Base-by-base conservation (phyloP, 2,329 filamentous ascomycete species). In the Laburnicola sp. region DNA sequence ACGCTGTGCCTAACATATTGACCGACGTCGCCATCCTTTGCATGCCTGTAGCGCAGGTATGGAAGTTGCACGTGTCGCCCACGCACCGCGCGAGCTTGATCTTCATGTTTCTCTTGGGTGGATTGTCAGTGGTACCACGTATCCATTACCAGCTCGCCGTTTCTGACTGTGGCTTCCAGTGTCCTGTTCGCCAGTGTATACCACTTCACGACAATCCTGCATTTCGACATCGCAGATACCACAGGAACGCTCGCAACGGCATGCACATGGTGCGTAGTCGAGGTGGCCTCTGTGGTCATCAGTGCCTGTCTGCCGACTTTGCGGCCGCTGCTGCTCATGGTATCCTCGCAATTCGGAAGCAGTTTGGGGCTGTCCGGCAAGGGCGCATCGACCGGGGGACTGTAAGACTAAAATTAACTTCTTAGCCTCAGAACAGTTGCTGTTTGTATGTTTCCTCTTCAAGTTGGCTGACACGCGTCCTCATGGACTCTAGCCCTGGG, bases 1-100 rank as follows among this genome's bases (percentile, higher is more conserved):
- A 80, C 48, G 78, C 75, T 1, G 72, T 73, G 1, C 75, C 77
- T 53, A 80, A 78, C 43, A 76, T 81, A 30, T 56, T 72, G 4
- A 77, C 75, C 9, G 78, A 82, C 51, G 47, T 79, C 10, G 53
- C 78, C 48, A 75, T 82, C 35, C 62, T 82, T 35, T 30, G 71
- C 16, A 60, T 82, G 37, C 79, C 80, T 1, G 72, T 82, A 50
- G 72, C 75, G 23, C 76, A 76, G 21, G 71, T 82, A 10, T 76
- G 76, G 69, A 57, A 66, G 16, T 74, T 79, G 38, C 76, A 79
- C 45, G 66, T 81, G 46, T 72, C 72, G 2, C 55, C 50, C 35
- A 50, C 63, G 0, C 76, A 80, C 28, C 79, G 79, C 61, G 60
- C 78, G 8, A 77, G 73, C 34, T 56, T 80, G 9, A 75, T 72